phyloP scores from a whole-genome alignment of 176 grass and related monocot species.

The Poa annua region DNA sequence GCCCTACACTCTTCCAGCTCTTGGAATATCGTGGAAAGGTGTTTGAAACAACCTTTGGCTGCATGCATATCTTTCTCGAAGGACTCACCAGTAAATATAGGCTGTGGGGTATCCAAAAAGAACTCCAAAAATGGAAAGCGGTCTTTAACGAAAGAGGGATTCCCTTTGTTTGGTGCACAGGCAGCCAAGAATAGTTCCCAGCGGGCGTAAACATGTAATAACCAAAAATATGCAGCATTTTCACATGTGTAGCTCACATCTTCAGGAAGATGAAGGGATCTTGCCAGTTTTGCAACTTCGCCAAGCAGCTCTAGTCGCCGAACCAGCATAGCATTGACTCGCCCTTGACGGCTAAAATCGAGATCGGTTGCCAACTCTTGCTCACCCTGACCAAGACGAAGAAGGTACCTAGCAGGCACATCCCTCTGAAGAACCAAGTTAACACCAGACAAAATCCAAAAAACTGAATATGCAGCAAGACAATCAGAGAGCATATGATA shows the following conservation, averaged over 20 bases:
- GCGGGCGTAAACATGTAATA: slow-evolving; percentile 90
- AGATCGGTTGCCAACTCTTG: slow-evolving; percentile 99
- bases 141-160: slow-evolving; percentile 72
- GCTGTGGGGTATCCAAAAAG: slow-evolving; percentile 69
- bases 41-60: slow-evolving; percentile 88
- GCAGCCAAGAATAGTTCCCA: slow-evolving; percentile 92
- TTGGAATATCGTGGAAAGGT: slow-evolving; percentile 95
- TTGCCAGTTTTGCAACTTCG: slow-evolving; percentile 89
- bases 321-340: slow-evolving; percentile 96
- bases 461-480: slow-evolving; percentile 34
- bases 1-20: slow-evolving; percentile 98
- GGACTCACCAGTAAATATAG: slow-evolving; percentile 80
- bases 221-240: slow-evolving; percentile 97
- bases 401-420: slow-evolving; percentile 98
- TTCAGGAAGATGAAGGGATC: slow-evolving; percentile 80
- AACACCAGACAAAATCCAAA: slow-evolving; percentile 29
- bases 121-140: slow-evolving; percentile 86
- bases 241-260: slow-evolving; percentile 94
- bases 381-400: slow-evolving; percentile 95
- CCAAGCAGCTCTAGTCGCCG: slow-evolving; percentile 77
- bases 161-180: slow-evolving; percentile 74
- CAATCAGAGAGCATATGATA: background rate
- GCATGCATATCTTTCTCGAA: slow-evolving; percentile 97
- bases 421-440: slow-evolving; percentile 69
- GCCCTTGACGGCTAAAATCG: slow-evolving; percentile 98